Conservation (phyloP, 257 asterid genomes). For the Solanum virginianum region DNA sequence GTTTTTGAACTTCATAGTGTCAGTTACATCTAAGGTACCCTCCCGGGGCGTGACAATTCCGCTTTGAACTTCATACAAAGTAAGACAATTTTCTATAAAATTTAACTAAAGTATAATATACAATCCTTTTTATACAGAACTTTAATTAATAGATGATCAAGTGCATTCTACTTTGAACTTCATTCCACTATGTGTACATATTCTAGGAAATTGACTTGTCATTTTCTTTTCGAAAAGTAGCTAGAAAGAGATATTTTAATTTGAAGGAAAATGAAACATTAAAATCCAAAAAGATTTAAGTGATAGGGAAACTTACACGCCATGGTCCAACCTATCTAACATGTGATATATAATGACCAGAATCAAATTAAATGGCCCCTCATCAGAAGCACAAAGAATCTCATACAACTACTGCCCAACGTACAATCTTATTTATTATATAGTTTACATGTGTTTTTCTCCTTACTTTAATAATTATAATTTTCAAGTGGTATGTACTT, state of each 20-base stretch:
- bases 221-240: background rate
- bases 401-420: background rate
- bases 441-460: background rate
- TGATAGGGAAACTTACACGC: background rate
- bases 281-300: background rate
- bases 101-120: background rate
- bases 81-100: background rate
- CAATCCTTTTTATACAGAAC: background rate
- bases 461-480: background rate
- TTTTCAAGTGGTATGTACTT: background rate
- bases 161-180: no score
- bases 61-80: background rate
- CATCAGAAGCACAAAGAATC: background rate
- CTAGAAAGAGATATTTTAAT: background rate
- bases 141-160: no score
- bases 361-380: background rate
- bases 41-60: no score
- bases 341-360: background rate
- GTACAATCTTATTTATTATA: background rate
- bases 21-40: no score
- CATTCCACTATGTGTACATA: no score
- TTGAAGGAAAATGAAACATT: background rate
- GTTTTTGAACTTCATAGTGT: no score
- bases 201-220: background rate
- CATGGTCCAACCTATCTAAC: background rate